Evolutionary conservation across 768 basidiomycete species (phyloP), one percentile per base, ranked within the genome.

Genomic region (Omphalotus guepiniiformis): DNA sequence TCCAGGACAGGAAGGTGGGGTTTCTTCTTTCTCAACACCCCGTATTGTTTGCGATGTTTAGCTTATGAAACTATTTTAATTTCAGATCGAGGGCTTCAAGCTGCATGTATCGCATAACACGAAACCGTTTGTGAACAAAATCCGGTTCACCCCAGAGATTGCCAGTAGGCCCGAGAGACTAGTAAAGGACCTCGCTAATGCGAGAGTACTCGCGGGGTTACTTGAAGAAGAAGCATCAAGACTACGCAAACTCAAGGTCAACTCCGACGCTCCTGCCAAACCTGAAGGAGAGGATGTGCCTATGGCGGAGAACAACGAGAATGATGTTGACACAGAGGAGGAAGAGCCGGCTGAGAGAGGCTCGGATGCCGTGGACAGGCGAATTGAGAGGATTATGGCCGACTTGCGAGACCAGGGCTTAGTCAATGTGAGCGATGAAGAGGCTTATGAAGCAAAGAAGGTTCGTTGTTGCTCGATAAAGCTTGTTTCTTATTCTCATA

Each of bases 21-120:
- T 27, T 36, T 49, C 28, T 30, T 35, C 30, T 26, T 25, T 48
- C 41, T 25, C 27, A 23, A 13, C 36, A 4, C 19, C 18, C 15
- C 18, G 16, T 5, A 5, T 18, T 2, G 16, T 22, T n/a, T n/a
- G n/a, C n/a, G n/a, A n/a, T n/a, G n/a, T n/a, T n/a, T n/a, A n/a
- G n/a, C n/a, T n/a, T n/a, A n/a, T n/a, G n/a, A n/a, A n/a, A n/a
- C n/a, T 37, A 37, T 37, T 48, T 25, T 47, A 51, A 19, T 52
- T 48, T 19, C 56, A 96, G 93, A 90, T 97, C 60, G 91, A 94
- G 62, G 89, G 87, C 47, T 96, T 97, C 74, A 94, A 92, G 59
- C 72, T 96, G 42, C 93, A 95, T 65, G 86, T 93, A 57, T 80
- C 86, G 27, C 90, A 89, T 62, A 88, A 82, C 59, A 72, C 78